Evolutionary conservation across 495 filamentous ascomycete genomes (phyloP), one percentile per base, ranked within the genome.

Genomic region (Venustampulla echinocandica): DNA sequence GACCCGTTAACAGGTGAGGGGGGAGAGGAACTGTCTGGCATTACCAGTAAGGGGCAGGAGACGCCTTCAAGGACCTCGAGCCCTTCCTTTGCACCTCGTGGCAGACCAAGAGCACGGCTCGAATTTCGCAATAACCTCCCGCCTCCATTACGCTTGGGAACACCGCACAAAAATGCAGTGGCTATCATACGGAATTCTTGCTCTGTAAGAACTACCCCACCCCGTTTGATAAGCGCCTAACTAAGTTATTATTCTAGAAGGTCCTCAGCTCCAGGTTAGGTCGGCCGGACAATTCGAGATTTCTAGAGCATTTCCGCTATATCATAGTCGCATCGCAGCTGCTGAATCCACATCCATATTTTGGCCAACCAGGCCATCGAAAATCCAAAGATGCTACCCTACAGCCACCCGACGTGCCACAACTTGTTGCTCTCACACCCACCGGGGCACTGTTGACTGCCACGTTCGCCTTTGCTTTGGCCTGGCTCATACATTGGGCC

Each of bases 221-320:
- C 9, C 1, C 6, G 2, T 10, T 18, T 28, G 2, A 13, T 17
- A 10, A 15, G 17, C 19, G 17, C 23, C 47, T 46, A 9, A 35
- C 41, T 17, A 30, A 9, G 46, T 42, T 55, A 23, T 6, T 39
- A 19, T 18, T 42, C n/a, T 21, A 79, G 64, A 67, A 65, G 55
- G 75, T 75, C 10, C 73, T 85, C 34, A 90, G 87, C 53, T 83
- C 85, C 33, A 79, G 82, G 43, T 75, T 96, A 50, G 83, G 85
- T 28, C 75, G 82, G 53, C 80, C 79, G 46, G 88, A 95, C 51
- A 95, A 92, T 57, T 73, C 82, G 50, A 76, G 79, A 35, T 98
- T 98, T 57, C 74, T 98, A 38, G 92, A 98, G 69, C 84, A 90
- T 55, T 96, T 97, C 46, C 84, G 92, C 19, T 97, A 97, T 61